Evolutionary conservation across 2,329 filamentous ascomycete species (phyloP), one percentile per base, ranked within the genome.

Genomic region (Cercospora zeae-maydis): DNA sequence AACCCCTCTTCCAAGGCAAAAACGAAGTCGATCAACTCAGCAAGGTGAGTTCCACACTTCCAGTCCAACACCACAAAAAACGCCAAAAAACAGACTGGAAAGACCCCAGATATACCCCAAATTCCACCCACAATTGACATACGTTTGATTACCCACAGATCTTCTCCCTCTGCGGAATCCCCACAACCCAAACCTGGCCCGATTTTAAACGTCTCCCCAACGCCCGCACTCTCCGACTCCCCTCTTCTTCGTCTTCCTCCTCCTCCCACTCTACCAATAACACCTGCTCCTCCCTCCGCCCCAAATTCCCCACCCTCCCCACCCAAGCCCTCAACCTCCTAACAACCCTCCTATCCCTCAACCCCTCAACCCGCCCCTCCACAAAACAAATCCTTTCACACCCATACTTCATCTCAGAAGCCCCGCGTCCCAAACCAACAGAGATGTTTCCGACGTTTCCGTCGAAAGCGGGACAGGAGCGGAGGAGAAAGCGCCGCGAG

Each of bases 371-470:
- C 4, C 82, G 95, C 16, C 92, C 91, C 0, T 83, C 84, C 1
- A 92, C 93, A 1, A 80, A 80, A 55, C 85, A 92, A 63, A 87
- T 96, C 74, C 82, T 98, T 36, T 80, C 83, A 53, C 91, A 97
- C 75, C 82, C 86, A 36, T 99, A 96, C 76, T 99, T 99, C 76
- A 81, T 77, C 16, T 33, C 42, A n/a, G 93, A 98, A 78, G 89
- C 96, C 69, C 95, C 95, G 0, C 90, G 90, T 64, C 91, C 93
- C 1, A 98, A 98, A 78, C 87, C 89, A 7, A 89, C 91, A 74
- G 89, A 89, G 71, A 89, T 99, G 88, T 98, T 99, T 74, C 95
- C 95, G 2, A 98, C 95, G 0, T 99, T 98, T 75, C 95, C 95
- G 0, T 95, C 90, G 71, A 97, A 96, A 77, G 95, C 95, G 0